Evolutionary conservation across 2,329 filamentous ascomycete species (phyloP).

Genomic region (Monilinia polystroma): DNA sequence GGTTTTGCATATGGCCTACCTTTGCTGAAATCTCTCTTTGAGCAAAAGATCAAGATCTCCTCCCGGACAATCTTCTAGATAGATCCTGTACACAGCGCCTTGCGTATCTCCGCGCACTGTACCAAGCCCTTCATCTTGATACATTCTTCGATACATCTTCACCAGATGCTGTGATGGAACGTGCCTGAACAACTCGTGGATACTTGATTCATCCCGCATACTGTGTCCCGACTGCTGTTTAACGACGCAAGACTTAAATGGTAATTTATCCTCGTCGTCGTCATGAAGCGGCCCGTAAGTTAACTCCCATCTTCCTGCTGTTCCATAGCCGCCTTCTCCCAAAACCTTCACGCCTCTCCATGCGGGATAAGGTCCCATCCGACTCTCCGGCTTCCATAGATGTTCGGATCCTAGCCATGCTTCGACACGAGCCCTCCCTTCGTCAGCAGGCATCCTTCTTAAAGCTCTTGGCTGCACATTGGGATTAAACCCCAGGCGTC

Average conservation of each 20-base stretch:
- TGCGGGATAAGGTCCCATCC: not conserved
- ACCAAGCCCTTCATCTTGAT: not conserved
- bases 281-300: not conserved
- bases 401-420: conserved; percentile 5
- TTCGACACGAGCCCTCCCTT: not conserved
- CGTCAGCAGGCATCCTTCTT: fast-evolving
- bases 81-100: not conserved
- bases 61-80: not conserved
- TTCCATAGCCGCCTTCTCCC: conserved; percentile 6
- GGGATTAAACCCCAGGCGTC: not conserved
- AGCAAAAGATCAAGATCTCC: not conserved
- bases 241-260: not conserved
- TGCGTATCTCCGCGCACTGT: not conserved
- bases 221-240: conserved; percentile 1
- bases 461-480: not conserved
- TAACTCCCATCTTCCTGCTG: conserved; percentile 2
- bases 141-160: conserved; percentile 13
- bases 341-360: not conserved
- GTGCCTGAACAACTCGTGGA: not conserved
- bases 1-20: not conserved
- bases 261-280: not conserved
- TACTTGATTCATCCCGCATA: not conserved
- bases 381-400: not conserved
- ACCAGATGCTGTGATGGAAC: not conserved
- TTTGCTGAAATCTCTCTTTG: fast-evolving